A percentile compares a stretch with the other conserved stretches of the same genome.
Conservation (phyloP, 2,329 filamentous ascomycete species). For the Whalleya microplaca region DNA sequence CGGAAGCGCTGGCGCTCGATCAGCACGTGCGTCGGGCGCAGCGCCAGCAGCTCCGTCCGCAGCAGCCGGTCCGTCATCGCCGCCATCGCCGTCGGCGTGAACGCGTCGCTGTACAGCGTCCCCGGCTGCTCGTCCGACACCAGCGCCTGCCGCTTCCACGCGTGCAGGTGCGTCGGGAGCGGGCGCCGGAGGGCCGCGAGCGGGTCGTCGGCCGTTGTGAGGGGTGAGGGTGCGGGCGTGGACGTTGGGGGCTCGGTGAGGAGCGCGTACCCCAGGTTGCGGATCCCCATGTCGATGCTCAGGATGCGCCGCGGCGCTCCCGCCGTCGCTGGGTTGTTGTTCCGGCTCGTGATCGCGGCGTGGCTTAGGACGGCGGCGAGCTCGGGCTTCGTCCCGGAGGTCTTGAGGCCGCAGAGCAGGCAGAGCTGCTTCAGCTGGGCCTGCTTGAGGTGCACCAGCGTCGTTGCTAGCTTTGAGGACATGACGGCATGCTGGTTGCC, state of each 20-base stretch:
- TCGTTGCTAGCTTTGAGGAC: constrained; percentile 8
- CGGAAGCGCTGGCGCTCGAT: constrained; percentile 69
- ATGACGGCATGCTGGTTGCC: constrained; percentile 2
- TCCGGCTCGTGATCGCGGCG: constrained; percentile 26
- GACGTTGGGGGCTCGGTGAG: constrained; percentile 38
- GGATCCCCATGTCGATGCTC: constrained; percentile 84
- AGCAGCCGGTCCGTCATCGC: constrained; percentile 39
- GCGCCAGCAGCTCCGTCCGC: constrained; percentile 44
- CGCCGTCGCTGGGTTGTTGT: constrained; percentile 13
- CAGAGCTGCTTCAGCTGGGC: constrained; percentile 62
- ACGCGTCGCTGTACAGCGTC: constrained; percentile 29
- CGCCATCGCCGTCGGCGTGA: constrained; percentile 41
- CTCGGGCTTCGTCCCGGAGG: constrained; percentile 61
- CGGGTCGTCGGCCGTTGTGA: not conserved
- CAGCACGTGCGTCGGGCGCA: constrained; percentile 68
- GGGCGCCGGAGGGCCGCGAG: constrained; percentile 13
- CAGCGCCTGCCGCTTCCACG: constrained; percentile 42
- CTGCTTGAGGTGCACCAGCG: constrained; percentile 46
- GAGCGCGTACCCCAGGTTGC: constrained; percentile 77
- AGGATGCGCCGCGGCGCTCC: constrained; percentile 53
- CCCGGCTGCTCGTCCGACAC: constrained; percentile 1
- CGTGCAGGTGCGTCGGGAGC: constrained; percentile 32
- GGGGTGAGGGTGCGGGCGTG: constrained; percentile 24
- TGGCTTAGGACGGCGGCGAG: constrained; percentile 55
- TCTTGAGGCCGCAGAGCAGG: constrained; percentile 61